A percentile compares a stretch with the other conserved stretches of the same genome.
Evolutionary conservation across 495 filamentous ascomycete species (phyloP).

Genomic region (Oidiodendron maius): DNA sequence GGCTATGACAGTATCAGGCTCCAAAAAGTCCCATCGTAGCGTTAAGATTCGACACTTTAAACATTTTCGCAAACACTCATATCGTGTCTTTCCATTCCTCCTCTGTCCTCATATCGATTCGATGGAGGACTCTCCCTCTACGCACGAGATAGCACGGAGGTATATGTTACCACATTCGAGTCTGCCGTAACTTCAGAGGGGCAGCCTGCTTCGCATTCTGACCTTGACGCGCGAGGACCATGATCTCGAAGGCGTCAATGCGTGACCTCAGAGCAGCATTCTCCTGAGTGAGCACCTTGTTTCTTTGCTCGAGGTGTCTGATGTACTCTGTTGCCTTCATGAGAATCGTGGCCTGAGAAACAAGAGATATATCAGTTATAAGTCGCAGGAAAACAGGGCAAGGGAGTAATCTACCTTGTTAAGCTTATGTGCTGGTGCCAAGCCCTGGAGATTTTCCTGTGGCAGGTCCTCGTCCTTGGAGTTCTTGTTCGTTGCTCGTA

Average conservation of each 20-base stretch:
- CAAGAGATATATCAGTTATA: neutral
- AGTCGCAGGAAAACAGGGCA: neutral
- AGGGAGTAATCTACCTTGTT: conserved; percentile 69
- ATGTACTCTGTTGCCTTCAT: conserved; percentile 97
- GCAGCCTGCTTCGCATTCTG: neutral
- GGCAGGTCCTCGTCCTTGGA: conserved; percentile 46
- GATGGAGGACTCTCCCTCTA: too few species aligned
- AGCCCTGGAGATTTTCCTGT: conserved; percentile 69
- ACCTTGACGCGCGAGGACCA: conserved; percentile 37
- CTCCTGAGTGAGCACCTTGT: conserved; percentile 72
- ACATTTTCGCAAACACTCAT: too few species aligned
- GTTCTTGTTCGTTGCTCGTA: conserved; percentile 58
- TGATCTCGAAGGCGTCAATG: conserved; percentile 62
- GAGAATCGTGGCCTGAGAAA: conserved; percentile 43
- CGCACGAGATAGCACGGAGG: too few species aligned
- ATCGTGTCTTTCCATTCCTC: too few species aligned
- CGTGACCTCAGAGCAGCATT: conserved; percentile 67
- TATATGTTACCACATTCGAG: too few species aligned
- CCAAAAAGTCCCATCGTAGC: too few species aligned
- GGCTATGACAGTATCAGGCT: too few species aligned
- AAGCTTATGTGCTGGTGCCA: conserved; percentile 79
- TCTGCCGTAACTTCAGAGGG: neutral
- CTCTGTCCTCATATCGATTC: too few species aligned
- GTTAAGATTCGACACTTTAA: too few species aligned
- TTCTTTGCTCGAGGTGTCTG: conserved; percentile 85